These are phyloP conservation scores for Beauveria rudraprayagi DNA, from an alignment of 2,329 filamentous ascomycete species.

Conservation along the genomic window DNA sequence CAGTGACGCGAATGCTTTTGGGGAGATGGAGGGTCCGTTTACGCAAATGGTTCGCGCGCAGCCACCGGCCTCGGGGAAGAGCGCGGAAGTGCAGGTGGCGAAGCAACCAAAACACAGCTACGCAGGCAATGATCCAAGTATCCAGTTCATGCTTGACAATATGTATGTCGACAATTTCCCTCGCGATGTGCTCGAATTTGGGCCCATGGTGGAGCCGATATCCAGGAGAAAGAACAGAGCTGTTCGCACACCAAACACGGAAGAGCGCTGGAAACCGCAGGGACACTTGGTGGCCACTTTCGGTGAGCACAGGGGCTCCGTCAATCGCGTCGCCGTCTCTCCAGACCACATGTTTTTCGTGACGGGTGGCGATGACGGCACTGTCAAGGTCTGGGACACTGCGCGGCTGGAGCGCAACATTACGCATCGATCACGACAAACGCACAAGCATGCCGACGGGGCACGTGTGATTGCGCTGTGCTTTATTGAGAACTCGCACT, in stretches of 20 bases:
- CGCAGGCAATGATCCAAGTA: conserved; percentile 64
- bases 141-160: conserved; percentile 67
- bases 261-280: conserved; percentile 67
- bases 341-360: conserved; percentile 94
- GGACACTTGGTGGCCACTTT: conserved; percentile 82
- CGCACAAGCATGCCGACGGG: conserved; percentile 65
- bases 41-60: conserved; percentile 24
- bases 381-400: conserved; percentile 89
- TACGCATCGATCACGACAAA: conserved; percentile 77
- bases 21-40: conserved; percentile 51
- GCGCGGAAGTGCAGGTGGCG: conserved; percentile 24
- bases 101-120: conserved; percentile 69
- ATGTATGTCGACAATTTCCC: conserved; percentile 72
- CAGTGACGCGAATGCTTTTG: conserved; percentile 52
- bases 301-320: conserved; percentile 73
- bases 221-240: conserved; percentile 46
- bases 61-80: conserved; percentile 17
- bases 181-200: conserved; percentile 61
- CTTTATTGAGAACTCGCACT: conserved; percentile 90
- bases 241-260: conserved; percentile 34
- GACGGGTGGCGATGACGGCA: conserved; percentile 85
- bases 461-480: conserved; percentile 72
- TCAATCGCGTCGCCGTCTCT: conserved; percentile 74
- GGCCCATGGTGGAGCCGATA: conserved; percentile 68
- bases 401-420: conserved; percentile 85